Evolutionary conservation across 345 rosid genomes (phyloP).

Genomic region (Camelina sativa): DNA sequence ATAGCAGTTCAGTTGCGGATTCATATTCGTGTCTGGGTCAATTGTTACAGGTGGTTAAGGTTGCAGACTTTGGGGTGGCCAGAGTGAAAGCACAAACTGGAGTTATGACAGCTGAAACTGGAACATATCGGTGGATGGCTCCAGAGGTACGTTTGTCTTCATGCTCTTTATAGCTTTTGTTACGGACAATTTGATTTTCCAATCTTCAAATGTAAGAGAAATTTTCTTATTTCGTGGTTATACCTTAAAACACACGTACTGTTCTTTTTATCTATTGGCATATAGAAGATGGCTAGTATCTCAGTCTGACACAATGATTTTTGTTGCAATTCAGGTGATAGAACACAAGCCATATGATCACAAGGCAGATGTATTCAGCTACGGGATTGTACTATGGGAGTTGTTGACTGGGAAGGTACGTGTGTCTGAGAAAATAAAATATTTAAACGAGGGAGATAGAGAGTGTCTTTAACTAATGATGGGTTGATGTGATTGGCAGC

Average conservation of each 20-base stretch:
- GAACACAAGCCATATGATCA: conserved; percentile 98
- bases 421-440: not conserved
- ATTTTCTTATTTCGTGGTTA: not conserved
- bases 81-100: conserved; percentile 91
- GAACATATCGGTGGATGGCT: conserved; percentile 99
- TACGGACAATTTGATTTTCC: not conserved
- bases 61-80: conserved; percentile 99
- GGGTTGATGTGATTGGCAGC: conserved; percentile 55
- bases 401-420: conserved; percentile 89
- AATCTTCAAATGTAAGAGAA: not conserved
- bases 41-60: conserved; percentile 81
- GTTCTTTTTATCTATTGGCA: not conserved
- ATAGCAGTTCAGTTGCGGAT: not conserved
- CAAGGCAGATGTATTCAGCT: conserved; percentile 95
- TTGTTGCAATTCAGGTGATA: conserved; percentile 70
- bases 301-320: conserved; percentile 39
- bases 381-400: conserved; percentile 92
- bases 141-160: conserved; percentile 69
- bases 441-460: not conserved
- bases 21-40: conserved; percentile 20
- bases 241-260: not conserved
- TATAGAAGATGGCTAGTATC: conserved; percentile 22
- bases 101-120: conserved; percentile 99
- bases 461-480: conserved; percentile 20
- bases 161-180: not conserved